Percentiles rank a stretch among this genome's conserved stretches.
phyloP scores from a whole-genome alignment of 371 early-diverging fungal genomes.

The Mucor saturninus region DNA sequence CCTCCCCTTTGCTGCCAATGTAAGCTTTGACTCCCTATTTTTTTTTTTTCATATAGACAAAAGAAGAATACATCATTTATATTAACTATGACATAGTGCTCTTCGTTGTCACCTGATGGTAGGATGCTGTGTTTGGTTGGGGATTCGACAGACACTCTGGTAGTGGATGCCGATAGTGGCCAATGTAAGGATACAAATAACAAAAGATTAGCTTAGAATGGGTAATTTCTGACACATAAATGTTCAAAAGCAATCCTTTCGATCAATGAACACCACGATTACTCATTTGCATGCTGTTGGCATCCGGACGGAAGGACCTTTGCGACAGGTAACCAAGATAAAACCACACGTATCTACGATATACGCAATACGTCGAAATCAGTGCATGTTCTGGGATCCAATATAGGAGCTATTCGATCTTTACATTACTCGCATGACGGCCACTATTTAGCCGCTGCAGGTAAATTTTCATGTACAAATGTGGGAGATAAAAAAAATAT shows the following conservation, averaged over 20 bases:
- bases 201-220: too few species aligned
- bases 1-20: constrained; percentile 75
- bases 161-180: constrained; percentile 65
- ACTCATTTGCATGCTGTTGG: constrained; percentile 84
- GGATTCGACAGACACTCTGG: constrained; percentile 60
- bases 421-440: constrained; percentile 78
- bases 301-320: constrained; percentile 73
- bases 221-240: too few species aligned
- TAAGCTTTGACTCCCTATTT: constrained; percentile 30
- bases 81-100: constrained; percentile 54
- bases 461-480: constrained; percentile 24
- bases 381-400: constrained; percentile 62
- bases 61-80: neutral
- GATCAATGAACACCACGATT: constrained; percentile 59
- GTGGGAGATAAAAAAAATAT: neutral
- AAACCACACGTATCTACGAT: constrained; percentile 77
- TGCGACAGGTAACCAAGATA: constrained; percentile 87
- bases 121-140: constrained; percentile 78
- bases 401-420: constrained; percentile 79
- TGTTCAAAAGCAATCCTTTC: constrained; percentile 18
- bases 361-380: constrained; percentile 64
- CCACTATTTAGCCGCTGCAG: constrained; percentile 69
- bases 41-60: neutral
- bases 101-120: constrained; percentile 66
- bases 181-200: constrained; percentile 33